These are phyloP conservation scores for Brettanomyces naardenensis DNA, from an alignment of 805 yeast genomes.

Conservation along the genomic window DNA sequence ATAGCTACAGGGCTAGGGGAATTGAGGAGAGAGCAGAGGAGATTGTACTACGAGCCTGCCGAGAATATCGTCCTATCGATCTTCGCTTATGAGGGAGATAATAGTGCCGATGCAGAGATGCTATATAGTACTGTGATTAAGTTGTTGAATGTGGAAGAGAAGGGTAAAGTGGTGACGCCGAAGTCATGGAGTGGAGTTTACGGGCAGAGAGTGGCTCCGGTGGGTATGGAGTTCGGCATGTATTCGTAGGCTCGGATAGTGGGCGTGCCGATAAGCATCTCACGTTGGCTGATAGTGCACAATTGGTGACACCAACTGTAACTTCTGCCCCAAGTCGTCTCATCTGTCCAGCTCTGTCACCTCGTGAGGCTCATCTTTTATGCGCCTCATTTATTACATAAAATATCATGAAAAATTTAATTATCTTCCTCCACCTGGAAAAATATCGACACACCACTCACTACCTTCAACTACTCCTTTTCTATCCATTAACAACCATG, in stretches of 20 bases:
- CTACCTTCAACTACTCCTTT: background rate
- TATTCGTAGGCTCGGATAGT: constrained; percentile 41
- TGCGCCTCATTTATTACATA: too few species aligned
- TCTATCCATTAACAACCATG: constrained; percentile 3
- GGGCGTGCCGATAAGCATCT: too few species aligned
- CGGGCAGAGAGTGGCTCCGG: constrained; percentile 62
- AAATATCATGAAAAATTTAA: too few species aligned
- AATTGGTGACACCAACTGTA: too few species aligned
- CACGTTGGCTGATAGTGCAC: too few species aligned
- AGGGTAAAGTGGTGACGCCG: constrained; percentile 42
- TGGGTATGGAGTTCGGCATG: constrained; percentile 70
- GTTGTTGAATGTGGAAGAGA: constrained; percentile 10
- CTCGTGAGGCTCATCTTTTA: too few species aligned
- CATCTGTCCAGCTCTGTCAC: too few species aligned
- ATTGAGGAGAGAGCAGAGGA: constrained; percentile 1
- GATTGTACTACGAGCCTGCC: background rate
- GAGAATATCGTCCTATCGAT: constrained; percentile 21
- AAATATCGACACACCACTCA: too few species aligned
- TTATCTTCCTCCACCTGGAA: too few species aligned
- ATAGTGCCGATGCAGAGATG: constrained; percentile 57
- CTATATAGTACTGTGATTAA: constrained; percentile 34
- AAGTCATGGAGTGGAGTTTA: constrained; percentile 81
- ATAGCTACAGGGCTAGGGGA: background rate
- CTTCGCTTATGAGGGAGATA: constrained; percentile 87
- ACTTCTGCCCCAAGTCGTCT: too few species aligned